These are phyloP conservation scores for Aspergillus steynii DNA, from an alignment of 495 filamentous ascomycete species.

Conservation along the genomic window DNA sequence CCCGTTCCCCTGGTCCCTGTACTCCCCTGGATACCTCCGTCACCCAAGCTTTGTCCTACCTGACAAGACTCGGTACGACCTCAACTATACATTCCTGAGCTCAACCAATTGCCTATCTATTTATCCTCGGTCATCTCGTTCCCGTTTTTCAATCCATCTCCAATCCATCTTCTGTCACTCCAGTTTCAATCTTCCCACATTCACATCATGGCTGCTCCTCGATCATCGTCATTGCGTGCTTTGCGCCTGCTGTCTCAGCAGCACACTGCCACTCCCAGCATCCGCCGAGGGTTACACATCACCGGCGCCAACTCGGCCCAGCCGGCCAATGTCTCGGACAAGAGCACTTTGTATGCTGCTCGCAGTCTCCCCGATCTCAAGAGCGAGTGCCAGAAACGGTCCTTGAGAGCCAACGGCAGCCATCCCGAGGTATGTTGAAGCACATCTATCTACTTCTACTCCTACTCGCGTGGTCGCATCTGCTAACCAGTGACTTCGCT, in stretches of 20 bases:
- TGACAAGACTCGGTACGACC: background rate
- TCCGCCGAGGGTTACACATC: slow-evolving; percentile 55
- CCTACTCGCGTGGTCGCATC: too few species aligned
- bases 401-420: slow-evolving; percentile 32
- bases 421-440: slow-evolving; percentile 36
- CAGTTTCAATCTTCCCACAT: background rate
- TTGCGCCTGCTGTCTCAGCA: slow-evolving; percentile 49
- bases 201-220: slow-evolving; percentile 49
- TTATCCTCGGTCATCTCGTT: background rate
- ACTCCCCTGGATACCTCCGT: slow-evolving; percentile 15
- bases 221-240: slow-evolving; percentile 49
- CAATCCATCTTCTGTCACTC: background rate
- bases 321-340: slow-evolving; percentile 36
- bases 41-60: background rate
- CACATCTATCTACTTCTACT: background rate
- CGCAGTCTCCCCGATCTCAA: slow-evolving; percentile 42
- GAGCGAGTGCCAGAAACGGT: slow-evolving; percentile 40
- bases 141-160: background rate
- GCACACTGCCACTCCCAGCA: slow-evolving; percentile 32
- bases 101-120: background rate
- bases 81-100: slow-evolving; percentile 5
- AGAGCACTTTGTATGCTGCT: slow-evolving; percentile 37
- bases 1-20: background rate
- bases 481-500: slow-evolving; percentile 9
- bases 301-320: slow-evolving; percentile 53